A percentile compares a stretch with the other conserved stretches of the same genome.
phyloP scores from a whole-genome alignment of 768 basidiomycete species.

The Auricularia heimuer region DNA sequence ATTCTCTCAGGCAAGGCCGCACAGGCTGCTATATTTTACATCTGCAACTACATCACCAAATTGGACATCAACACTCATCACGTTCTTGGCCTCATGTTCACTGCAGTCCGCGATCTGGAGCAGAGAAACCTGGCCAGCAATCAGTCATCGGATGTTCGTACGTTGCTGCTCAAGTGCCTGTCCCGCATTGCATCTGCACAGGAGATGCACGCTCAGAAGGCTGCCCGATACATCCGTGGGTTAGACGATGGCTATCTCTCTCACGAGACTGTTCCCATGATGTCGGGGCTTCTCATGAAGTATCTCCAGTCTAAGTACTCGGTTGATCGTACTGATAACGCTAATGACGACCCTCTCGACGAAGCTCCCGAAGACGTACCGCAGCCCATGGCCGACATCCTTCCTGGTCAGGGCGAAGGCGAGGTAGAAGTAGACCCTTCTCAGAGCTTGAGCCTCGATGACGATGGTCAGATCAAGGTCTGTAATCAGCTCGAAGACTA shows the following conservation, averaged over 20 bases:
- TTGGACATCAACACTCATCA: slow-evolving; percentile 20
- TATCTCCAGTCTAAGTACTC: neutral
- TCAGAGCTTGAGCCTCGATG: too few species aligned
- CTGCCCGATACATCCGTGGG: slow-evolving; percentile 22
- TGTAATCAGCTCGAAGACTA: too few species aligned
- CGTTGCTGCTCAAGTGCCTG: slow-evolving; percentile 23
- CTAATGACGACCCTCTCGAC: slow-evolving; percentile 5
- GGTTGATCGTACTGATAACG: neutral
- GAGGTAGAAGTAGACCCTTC: too few species aligned
- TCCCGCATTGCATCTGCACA: slow-evolving; percentile 21
- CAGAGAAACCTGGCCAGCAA: neutral
- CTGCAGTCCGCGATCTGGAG: slow-evolving; percentile 12
- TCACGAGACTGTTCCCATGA: slow-evolving; percentile 21
- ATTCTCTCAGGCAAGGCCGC: slow-evolving; percentile 25
- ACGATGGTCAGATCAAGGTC: too few species aligned
- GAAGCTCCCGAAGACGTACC: slow-evolving; percentile 9
- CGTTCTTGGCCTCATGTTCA: slow-evolving; percentile 17
- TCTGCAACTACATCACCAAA: slow-evolving; percentile 28
- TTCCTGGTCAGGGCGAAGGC: too few species aligned
- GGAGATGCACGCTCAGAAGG: slow-evolving; percentile 27
- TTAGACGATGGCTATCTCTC: slow-evolving; percentile 18
- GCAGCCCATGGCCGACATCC: too few species aligned
- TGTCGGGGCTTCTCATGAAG: slow-evolving; percentile 13
- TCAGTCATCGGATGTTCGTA: slow-evolving; percentile 11
- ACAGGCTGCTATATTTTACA: slow-evolving; percentile 29